A percentile compares a stretch with the other conserved stretches of the same genome.
Evolutionary conservation across 2,329 filamentous ascomycete genomes (phyloP).

Genomic region (Claviceps sp.): DNA sequence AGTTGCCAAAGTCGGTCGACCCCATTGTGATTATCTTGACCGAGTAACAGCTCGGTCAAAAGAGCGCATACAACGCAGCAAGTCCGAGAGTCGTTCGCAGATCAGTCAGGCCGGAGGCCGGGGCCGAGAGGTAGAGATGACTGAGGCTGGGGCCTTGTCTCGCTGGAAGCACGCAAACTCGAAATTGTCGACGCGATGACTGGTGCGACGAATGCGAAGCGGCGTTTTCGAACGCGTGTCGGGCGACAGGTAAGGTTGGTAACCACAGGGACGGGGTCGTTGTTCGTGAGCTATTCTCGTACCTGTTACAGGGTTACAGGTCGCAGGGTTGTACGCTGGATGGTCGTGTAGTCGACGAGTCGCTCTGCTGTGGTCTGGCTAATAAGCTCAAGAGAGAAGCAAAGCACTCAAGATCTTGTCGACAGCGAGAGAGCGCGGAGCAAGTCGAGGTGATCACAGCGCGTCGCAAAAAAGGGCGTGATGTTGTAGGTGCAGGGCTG

Average conservation of each 20-base stretch:
- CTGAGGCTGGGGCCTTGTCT: background rate
- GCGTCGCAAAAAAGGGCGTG: background rate
- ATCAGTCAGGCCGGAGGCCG: background rate
- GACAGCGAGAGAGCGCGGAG: background rate
- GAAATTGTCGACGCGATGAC: background rate
- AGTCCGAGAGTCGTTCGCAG: background rate
- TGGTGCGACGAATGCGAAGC: background rate
- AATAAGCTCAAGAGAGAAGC: background rate
- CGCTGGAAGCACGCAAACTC: background rate
- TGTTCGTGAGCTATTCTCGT: too few species aligned
- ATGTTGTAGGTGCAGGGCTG: background rate
- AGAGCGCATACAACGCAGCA: conserved; percentile 1
- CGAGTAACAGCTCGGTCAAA: conserved; percentile 8
- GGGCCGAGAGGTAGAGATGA: background rate
- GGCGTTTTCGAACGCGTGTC: background rate
- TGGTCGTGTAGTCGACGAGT: background rate
- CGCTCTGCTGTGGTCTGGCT: background rate
- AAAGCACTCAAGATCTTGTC: background rate
- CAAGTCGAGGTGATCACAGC: background rate
- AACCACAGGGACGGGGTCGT: too few species aligned
- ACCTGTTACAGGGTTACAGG: too few species aligned
- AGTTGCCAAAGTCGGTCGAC: conserved; percentile 48
- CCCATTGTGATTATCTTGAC: conserved; percentile 32
- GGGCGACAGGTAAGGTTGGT: background rate
- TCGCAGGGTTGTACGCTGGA: background rate